Conservation (phyloP, 768 basidiomycete genomes). For the Calvatia gigantea region DNA sequence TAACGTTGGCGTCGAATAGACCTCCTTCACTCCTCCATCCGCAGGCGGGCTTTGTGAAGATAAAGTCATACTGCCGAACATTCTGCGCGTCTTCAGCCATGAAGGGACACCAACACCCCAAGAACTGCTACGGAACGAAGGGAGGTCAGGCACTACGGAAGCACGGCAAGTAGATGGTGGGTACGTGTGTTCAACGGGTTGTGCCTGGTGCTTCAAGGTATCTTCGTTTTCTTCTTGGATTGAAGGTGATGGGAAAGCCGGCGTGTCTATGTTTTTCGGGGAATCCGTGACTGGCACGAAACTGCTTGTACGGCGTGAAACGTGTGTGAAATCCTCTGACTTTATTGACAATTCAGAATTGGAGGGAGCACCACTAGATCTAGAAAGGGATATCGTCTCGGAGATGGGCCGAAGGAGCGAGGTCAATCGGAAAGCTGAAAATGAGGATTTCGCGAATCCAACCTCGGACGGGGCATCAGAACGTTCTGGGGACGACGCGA, state of each 20-base stretch:
- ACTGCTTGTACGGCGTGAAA: constrained; percentile 50
- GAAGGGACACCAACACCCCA: constrained; percentile 72
- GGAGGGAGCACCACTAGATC: constrained; percentile 19
- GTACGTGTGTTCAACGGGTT: constrained; percentile 64
- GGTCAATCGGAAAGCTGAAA: constrained; percentile 58
- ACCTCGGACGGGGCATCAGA: constrained; percentile 16
- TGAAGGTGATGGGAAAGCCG: constrained; percentile 2
- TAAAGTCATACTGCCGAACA: constrained; percentile 28
- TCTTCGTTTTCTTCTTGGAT: constrained; percentile 12
- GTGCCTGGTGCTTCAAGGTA: constrained; percentile 18
- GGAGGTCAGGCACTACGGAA: constrained; percentile 42
- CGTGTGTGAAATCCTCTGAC: constrained; percentile 69
- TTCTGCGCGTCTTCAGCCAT: constrained; percentile 58
- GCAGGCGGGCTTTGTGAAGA: constrained; percentile 24
- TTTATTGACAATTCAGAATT: constrained; percentile 30
- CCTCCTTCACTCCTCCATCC: constrained; percentile 49
- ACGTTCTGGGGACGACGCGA: constrained; percentile 30
- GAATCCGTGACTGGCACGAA: constrained; percentile 62
- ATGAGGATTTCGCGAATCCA: constrained; percentile 16
- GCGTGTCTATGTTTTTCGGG: constrained; percentile 22
- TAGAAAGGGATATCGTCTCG: constrained; percentile 36
- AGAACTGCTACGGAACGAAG: constrained; percentile 42
- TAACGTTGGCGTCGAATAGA: constrained; percentile 45
- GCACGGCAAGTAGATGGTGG: constrained; percentile 65
- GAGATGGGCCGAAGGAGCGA: constrained; percentile 68